Percentiles rank a stretch among this genome's conserved stretches.
phyloP scores from a whole-genome alignment of 208 protist genomes.

The Trypanosoma congolense region DNA sequence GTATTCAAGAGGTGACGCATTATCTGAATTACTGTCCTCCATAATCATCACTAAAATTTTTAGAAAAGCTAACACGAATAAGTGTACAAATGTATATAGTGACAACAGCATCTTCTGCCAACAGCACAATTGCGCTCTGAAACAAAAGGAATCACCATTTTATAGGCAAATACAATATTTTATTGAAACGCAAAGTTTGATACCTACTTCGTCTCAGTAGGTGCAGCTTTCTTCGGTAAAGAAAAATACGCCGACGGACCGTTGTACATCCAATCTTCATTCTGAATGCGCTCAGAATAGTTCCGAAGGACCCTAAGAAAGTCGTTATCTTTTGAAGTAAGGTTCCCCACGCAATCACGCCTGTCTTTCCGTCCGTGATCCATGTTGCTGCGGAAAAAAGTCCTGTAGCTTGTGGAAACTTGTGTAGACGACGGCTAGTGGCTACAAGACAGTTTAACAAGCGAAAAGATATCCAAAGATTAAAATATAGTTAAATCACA shows the following conservation, averaged over 20 bases:
- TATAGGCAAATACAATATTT: slow-evolving; percentile 4
- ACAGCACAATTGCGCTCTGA: no score
- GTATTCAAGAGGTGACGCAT: slow-evolving; percentile 19
- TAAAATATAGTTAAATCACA: no score
- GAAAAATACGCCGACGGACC: slow-evolving; percentile 33
- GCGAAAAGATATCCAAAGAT: no score
- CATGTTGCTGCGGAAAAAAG: slow-evolving; percentile 4
- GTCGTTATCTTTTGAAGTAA: slow-evolving; percentile 11
- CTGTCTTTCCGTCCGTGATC: slow-evolving; percentile 1
- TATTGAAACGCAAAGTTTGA: neutral
- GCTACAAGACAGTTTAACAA: no score
- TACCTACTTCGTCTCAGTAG: neutral
- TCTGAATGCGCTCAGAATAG: slow-evolving; percentile 25
- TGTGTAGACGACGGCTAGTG: no score
- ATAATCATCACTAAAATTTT: slow-evolving; percentile 12
- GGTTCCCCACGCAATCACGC: neutral
- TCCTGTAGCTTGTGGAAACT: no score
- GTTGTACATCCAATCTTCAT: slow-evolving; percentile 33
- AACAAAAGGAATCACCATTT: slow-evolving; percentile 1
- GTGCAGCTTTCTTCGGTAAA: neutral
- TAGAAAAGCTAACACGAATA: slow-evolving; percentile 12
- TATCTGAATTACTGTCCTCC: slow-evolving; percentile 1
- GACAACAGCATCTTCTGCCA: no score
- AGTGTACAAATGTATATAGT: slow-evolving; percentile 2
- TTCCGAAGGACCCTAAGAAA: slow-evolving; percentile 20